Evolutionary conservation across 164 flowering plant genomes (phyloP), one percentile per base, ranked within the genome.

Genomic region (Cinnamomum micranthum): DNA sequence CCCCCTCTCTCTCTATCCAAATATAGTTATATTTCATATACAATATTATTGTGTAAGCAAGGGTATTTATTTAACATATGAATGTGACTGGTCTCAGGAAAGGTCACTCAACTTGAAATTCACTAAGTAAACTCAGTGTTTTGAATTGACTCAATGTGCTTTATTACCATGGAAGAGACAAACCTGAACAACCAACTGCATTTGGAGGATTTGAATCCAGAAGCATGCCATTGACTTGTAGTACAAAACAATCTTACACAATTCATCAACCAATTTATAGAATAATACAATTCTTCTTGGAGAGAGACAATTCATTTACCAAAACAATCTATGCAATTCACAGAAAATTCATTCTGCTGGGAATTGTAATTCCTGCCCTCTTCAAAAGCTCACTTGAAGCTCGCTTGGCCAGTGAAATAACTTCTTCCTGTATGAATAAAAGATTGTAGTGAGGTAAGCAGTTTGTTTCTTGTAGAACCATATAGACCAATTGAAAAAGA

Each of bases 361-460:
- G 92, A 55, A 94, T 84, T 66, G 50, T 78, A 63, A 92, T 91
- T 65, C 94, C 93, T 50, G 98, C 98, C 80, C 92, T 86, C 71
- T 79, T 86, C 82, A 92, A 70, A 74, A 94, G 88, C 73, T 87
- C 84, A 4, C 62, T 68, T 20, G 98, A 86, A 81, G 92, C 94
- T 59, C 76, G 77, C 72, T 78, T 87, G 68, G 97, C 98, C 75
- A 63, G 63, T 50, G 80, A 82, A 50, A 92, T 72, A 64, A 92
- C 82, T 71, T 89, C 88, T 31, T 47, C 89, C 98, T 92, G 92
- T 33, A 55, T 33, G n/a, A 66, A 73, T 80, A 19, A 67, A 33
- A 23, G 11, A 41, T 41, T 7, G 11, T 41, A 41, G 2, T 55
- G 60, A 55, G 60, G 1, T 4, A 1, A 55, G 60, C 60, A 55